phyloP scores from a whole-genome alignment of 768 basidiomycete genomes.

The Imleria badia region DNA sequence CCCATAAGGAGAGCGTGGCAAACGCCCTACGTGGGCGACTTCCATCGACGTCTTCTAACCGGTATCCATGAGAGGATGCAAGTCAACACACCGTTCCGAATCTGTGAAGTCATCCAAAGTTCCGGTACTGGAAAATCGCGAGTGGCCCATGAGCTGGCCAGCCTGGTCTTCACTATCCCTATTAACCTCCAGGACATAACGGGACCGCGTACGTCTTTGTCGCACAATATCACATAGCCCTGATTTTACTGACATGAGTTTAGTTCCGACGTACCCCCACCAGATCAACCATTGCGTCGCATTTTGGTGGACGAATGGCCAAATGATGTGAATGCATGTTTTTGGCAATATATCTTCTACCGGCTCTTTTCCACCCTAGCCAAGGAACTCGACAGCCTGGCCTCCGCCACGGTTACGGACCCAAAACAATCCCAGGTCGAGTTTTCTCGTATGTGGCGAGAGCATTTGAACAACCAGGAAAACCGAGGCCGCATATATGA shows the following conservation, averaged over 20 bases:
- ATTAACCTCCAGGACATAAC: not conserved
- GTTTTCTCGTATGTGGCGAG: not conserved
- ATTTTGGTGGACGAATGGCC: not conserved
- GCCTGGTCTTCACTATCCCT: not conserved
- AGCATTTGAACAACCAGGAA: not conserved
- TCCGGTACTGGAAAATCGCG: not conserved
- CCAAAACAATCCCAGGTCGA: not conserved
- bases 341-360: not conserved
- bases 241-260: not conserved
- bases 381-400: not conserved
- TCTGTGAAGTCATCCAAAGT: too few species aligned
- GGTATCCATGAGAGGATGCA: too few species aligned
- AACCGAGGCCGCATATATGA: not conserved
- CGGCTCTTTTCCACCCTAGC: not conserved
- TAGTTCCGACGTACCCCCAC: not conserved
- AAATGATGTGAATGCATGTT: not conserved
- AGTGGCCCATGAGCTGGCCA: not conserved
- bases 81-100: too few species aligned
- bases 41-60: too few species aligned
- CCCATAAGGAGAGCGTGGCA: too few species aligned
- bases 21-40: too few species aligned
- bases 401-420: not conserved
- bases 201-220: not conserved
- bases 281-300: not conserved
- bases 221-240: too few species aligned